These are phyloP conservation scores for Mesotaenium endlicherianum DNA, from an alignment of 139 green algal species.

Conservation along the genomic window DNA sequence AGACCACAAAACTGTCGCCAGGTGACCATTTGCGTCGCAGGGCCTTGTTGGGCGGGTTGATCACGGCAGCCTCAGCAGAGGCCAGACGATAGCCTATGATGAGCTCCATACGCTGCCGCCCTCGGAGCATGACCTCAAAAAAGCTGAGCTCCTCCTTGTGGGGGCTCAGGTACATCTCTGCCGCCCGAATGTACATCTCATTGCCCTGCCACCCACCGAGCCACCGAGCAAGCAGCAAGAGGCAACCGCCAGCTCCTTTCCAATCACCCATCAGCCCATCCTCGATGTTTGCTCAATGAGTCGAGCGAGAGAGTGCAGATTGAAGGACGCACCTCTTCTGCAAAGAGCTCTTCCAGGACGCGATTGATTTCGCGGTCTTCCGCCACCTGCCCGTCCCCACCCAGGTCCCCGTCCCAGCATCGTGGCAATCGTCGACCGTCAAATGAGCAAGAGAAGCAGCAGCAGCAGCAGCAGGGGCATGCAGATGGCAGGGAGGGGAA, in stretches of 20 bases:
- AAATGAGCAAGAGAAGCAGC: background rate
- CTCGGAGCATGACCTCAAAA: conserved; percentile 57
- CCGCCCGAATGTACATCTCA: conserved; percentile 60
- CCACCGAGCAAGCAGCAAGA: no score
- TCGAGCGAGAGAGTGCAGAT: background rate
- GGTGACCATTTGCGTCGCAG: background rate
- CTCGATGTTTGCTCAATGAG: no score
- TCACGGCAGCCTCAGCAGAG: background rate
- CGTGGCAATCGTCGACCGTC: no score
- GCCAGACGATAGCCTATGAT: conserved; percentile 51
- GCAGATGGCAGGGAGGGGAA: background rate
- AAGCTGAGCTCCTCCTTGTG: conserved; percentile 44
- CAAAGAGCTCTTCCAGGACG: conserved; percentile 63
- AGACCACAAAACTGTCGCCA: conserved; percentile 40
- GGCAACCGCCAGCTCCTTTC: no score
- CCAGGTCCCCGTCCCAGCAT: background rate
- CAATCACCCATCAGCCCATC: no score
- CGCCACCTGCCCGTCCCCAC: conserved; percentile 19
- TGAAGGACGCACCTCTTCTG: conserved; percentile 26
- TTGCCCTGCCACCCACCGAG: conserved; percentile 45
- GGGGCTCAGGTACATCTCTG: conserved; percentile 53
- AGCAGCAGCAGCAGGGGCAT: background rate
- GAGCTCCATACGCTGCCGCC: conserved; percentile 50
- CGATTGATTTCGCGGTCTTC: conserved; percentile 59
- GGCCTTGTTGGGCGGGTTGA: conserved; percentile 55